Conservation (phyloP, 73 alveolate species). For the Paramecium pentaurelia region DNA sequence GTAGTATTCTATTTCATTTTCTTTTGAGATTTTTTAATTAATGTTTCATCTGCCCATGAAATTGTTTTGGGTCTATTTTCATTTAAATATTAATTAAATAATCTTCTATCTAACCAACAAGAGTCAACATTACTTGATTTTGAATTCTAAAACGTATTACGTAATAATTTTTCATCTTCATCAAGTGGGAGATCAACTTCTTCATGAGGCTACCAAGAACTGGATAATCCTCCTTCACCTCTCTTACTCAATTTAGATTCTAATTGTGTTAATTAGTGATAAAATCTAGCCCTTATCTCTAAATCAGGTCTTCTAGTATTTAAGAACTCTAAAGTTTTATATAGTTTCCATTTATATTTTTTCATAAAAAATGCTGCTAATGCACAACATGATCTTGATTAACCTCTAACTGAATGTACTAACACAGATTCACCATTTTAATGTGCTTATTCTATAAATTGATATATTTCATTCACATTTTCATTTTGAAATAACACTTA, state of each 20-base stretch:
- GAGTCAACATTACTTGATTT: conserved; percentile 65
- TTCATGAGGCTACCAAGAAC: conserved; percentile 70
- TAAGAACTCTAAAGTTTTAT: conserved; percentile 77
- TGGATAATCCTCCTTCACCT: conserved; percentile 70
- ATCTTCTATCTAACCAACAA: conserved; percentile 54
- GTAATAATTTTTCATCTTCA: conserved; percentile 69
- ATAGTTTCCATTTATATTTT: conserved; percentile 82
- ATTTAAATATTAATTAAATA: conserved; percentile 8
- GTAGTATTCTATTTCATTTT: neutral
- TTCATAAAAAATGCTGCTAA: conserved; percentile 89
- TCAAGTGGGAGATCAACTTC: conserved; percentile 63
- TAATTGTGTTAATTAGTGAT: conserved; percentile 67
- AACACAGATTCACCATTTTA: conserved; percentile 81
- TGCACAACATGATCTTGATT: conserved; percentile 84
- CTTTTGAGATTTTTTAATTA: neutral
- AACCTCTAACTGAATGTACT: conserved; percentile 93
- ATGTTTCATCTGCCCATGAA: conserved; percentile 67
- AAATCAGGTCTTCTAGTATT: conserved; percentile 83
- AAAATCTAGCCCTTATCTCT: conserved; percentile 79
- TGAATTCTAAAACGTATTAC: conserved; percentile 71
- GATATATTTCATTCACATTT: conserved; percentile 83
- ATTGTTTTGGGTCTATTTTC: conserved; percentile 28
- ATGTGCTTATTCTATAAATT: conserved; percentile 87
- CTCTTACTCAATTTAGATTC: conserved; percentile 64
- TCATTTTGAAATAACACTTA: conserved; percentile 81